Evolutionary conservation across 2,329 filamentous ascomycete genomes (phyloP), one percentile per base, ranked within the genome.

Genomic region (Diaporthe aspalathi): DNA sequence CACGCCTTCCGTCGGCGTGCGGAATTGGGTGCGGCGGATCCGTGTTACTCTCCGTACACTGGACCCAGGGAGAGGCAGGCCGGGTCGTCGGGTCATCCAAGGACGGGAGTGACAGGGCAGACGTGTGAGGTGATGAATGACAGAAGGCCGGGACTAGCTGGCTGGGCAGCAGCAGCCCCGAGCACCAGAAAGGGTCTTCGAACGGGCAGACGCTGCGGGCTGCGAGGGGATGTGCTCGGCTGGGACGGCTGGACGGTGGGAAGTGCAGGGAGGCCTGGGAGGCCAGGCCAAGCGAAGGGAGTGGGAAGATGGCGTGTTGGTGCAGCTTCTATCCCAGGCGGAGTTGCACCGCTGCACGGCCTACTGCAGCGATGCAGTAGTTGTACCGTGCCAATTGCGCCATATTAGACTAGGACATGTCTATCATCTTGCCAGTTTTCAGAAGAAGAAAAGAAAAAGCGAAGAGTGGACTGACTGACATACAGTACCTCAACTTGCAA

Each of bases 321-420:
- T 65, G 60, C 60, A 63, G 43, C 60, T 63, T 63, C 22, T 27
- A 65, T 50, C 45, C 60, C 45, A 65, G 60, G n/a, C 27, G 2
- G 29, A 12, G 60, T 63, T 38, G 60, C 43, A 63, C 45, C 29
- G 29, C 60, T 65, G 60, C 60, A 65, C 38, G 60, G 29, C 56
- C 56, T 49, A 65, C 60, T 65, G 60, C 60, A 50, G 60, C 22
- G 20, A 47, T n/a, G 56, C 43, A 16, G 40, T 32, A 63, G 60
- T 17, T 24, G 45, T 38, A 63, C 60, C 38, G 60, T 49, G 60
- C 60, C 29, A 65, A 65, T 65, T 65, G 60, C 60, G 60, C 60
- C 60, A 65, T 65, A 65, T 50, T 65, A 65, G 60, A 65, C 38
- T 65, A 65, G 60, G 60, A 50, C 60, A 65, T 50, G 6, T 35